A percentile compares a stretch with the other conserved stretches of the same genome.
Evolutionary conservation across 495 filamentous ascomycete genomes (phyloP).

Genomic region (Schizothecium vesticola): DNA sequence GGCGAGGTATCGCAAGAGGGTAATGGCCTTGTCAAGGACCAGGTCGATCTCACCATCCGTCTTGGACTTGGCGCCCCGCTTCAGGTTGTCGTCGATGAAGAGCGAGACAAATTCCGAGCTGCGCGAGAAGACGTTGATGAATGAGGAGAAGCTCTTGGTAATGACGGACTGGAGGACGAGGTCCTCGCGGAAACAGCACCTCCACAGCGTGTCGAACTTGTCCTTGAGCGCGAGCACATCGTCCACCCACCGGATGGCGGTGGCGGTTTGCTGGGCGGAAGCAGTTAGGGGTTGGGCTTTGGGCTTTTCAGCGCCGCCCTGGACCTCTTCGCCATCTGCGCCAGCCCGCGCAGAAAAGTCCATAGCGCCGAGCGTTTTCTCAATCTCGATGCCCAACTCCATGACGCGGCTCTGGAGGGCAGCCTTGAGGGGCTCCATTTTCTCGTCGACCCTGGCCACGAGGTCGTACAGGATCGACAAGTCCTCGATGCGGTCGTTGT

Average conservation of each 20-base stretch:
- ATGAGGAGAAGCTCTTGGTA: conserved; percentile 76
- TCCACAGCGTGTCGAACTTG: conserved; percentile 80
- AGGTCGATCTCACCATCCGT: conserved; percentile 83
- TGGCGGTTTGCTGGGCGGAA: conserved; percentile 57
- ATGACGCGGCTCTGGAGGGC: conserved; percentile 69
- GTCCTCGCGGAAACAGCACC: conserved; percentile 63
- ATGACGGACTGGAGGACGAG: conserved; percentile 73
- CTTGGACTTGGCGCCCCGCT: conserved; percentile 88
- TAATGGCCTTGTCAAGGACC: conserved; percentile 85
- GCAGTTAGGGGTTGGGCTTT: conserved; percentile 38
- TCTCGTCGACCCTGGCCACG: conserved; percentile 69
- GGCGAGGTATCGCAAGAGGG: conserved; percentile 73
- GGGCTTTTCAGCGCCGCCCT: conserved; percentile 42
- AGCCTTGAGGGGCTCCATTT: conserved; percentile 63
- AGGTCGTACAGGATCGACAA: conserved; percentile 72
- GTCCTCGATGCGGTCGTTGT: conserved; percentile 75
- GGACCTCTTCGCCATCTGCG: conserved; percentile 44
- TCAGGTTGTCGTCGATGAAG: conserved; percentile 95
- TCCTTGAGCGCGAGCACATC: conserved; percentile 80
- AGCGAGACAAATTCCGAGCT: conserved; percentile 90
- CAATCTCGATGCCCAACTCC: conserved; percentile 76
- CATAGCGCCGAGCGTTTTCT: conserved; percentile 54
- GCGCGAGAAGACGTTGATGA: conserved; percentile 80
- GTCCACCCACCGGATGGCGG: conserved; percentile 93
- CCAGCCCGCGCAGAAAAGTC: conserved; percentile 43